Conservation (phyloP, 1,284 basidiomycete species). For the Phellopilus nigrolimitatus region DNA sequence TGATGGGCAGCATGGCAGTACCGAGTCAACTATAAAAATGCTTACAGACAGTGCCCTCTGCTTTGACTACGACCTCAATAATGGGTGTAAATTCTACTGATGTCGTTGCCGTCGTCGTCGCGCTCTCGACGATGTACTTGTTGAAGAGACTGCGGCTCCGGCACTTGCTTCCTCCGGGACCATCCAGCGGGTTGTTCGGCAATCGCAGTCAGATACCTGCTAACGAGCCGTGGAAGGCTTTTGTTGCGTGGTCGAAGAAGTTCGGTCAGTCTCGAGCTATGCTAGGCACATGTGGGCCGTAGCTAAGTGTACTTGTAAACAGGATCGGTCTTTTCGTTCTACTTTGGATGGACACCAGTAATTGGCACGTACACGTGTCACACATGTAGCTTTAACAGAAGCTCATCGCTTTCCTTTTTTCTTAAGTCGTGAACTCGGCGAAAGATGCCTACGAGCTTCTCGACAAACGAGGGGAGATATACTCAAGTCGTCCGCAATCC, state of each 20-base stretch:
- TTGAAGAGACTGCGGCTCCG: neutral
- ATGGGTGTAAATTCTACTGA: neutral
- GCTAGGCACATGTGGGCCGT: neutral
- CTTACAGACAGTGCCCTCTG: neutral
- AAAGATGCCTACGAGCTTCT: constrained; percentile 32
- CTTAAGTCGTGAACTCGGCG: constrained; percentile 29
- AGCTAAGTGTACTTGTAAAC: neutral
- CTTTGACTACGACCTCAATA: neutral
- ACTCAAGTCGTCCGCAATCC: constrained; percentile 34
- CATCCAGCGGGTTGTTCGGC: neutral
- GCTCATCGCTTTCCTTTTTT: neutral
- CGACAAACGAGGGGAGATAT: constrained; percentile 34
- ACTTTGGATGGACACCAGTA: constrained; percentile 1
- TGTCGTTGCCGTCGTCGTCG: neutral
- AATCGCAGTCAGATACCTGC: neutral
- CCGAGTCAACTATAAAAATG: too few species aligned
- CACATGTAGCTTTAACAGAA: neutral
- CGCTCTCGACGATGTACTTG: neutral
- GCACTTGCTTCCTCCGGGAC: constrained; percentile 3
- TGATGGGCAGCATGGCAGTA: too few species aligned
- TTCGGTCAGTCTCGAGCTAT: neutral
- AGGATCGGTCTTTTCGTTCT: constrained; percentile 4
- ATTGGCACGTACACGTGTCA: neutral
- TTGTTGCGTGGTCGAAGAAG: constrained; percentile 4
- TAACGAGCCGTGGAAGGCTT: constrained; percentile 3